phyloP scores from a whole-genome alignment of 805 yeast species.

The Phaffomyces opuntiae region DNA sequence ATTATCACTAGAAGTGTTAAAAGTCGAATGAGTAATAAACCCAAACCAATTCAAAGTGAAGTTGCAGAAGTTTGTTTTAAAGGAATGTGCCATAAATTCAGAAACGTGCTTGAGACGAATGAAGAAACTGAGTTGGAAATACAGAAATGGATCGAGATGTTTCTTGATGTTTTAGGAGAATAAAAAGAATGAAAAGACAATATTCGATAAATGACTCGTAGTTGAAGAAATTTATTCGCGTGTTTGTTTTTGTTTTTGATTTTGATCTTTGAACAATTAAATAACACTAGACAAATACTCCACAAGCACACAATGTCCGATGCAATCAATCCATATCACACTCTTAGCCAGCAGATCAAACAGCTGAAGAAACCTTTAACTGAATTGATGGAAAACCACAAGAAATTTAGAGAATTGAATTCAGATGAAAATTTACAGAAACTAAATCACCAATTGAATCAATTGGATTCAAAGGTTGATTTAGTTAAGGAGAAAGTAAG shows the following conservation, averaged over 20 bases:
- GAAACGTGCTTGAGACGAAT: slow-evolving; percentile 5
- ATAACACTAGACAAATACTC: not conserved
- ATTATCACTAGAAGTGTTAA: slow-evolving; percentile 15
- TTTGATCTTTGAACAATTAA: too few species aligned
- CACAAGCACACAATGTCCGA: not conserved
- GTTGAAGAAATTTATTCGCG: not conserved
- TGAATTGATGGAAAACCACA: slow-evolving; percentile 7
- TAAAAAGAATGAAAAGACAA: not conserved
- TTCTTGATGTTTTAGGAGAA: slow-evolving; percentile 13
- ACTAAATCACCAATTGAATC: not conserved
- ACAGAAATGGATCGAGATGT: slow-evolving; percentile 14
- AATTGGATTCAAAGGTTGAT: not conserved
- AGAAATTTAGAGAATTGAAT: slow-evolving; percentile 2
- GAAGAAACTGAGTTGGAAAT: slow-evolving; percentile 10
- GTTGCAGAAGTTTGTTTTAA: slow-evolving; percentile 21
- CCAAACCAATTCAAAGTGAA: slow-evolving; percentile 14
- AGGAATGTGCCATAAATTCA: slow-evolving; percentile 18
- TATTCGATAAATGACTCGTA: not conserved
- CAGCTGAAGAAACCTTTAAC: slow-evolving; percentile 7
- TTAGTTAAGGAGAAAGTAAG: not conserved
- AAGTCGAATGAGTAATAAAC: slow-evolving; percentile 7
- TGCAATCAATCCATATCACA: slow-evolving; percentile 7
- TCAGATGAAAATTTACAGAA: slow-evolving; percentile 1
- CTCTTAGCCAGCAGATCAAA: slow-evolving; percentile 7
- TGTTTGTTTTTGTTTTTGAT: not conserved